Conservation (phyloP, 257 asterid genomes). For the Solanum pinnatisectum region DNA sequence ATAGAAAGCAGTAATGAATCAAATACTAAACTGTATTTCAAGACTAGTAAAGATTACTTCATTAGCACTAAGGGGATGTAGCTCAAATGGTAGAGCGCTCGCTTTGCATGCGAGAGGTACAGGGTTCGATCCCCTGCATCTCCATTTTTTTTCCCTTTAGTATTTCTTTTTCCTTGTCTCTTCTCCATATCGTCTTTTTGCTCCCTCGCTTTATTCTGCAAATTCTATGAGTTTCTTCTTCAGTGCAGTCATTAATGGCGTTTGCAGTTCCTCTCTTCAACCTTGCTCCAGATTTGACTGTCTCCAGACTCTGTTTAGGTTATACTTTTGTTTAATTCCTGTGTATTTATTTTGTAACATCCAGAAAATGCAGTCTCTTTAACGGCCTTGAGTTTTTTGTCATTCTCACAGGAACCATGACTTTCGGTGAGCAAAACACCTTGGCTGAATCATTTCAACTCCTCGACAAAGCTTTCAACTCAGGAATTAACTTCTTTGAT, state of each 20-base stretch:
- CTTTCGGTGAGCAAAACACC: constrained; percentile 78
- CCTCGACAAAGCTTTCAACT: constrained; percentile 63
- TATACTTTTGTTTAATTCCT: background rate
- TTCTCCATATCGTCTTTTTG: background rate
- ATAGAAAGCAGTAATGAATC: too few species aligned
- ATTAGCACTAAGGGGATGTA: constrained; percentile 44
- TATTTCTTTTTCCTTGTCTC: background rate
- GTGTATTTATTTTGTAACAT: background rate
- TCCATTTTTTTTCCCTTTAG: background rate
- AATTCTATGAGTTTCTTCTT: background rate
- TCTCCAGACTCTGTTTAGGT: constrained; percentile 81
- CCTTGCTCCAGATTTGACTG: constrained; percentile 52
- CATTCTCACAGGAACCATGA: constrained; percentile 54
- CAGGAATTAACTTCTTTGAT: constrained; percentile 82
- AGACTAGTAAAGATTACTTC: background rate
- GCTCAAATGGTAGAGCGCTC: constrained; percentile 99
- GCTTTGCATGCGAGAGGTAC: constrained; percentile 99
- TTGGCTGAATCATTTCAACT: constrained; percentile 49
- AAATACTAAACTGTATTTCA: too few species aligned
- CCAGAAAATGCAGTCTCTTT: background rate
- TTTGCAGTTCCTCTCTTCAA: constrained; percentile 66
- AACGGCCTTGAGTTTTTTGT: background rate
- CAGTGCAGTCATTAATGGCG: constrained; percentile 32
- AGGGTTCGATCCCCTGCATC: background rate
- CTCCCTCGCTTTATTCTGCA: background rate